These are phyloP conservation scores for Pythium rishiriense DNA, from an alignment of 352 stramenopile species.

Conservation along the genomic window DNA sequence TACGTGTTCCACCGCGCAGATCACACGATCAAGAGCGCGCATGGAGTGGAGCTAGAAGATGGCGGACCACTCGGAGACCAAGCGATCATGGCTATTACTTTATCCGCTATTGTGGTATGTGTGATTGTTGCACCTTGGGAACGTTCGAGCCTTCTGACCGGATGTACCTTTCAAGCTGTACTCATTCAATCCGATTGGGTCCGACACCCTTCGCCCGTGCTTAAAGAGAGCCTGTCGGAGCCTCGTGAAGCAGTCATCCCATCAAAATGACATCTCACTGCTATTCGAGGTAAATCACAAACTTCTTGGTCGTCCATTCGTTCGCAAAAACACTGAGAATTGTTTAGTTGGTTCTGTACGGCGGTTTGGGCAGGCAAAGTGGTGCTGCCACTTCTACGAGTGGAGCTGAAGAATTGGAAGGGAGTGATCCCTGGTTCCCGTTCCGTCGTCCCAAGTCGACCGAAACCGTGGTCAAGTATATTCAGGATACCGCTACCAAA, in stretches of 20 bases:
- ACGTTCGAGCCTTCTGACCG: not conserved
- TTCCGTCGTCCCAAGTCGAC: slow-evolving; percentile 35
- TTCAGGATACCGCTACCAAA: slow-evolving; percentile 24
- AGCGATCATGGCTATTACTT: not conserved
- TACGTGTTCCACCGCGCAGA: slow-evolving; percentile 6
- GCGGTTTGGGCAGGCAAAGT: not conserved
- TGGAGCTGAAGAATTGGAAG: slow-evolving; percentile 16
- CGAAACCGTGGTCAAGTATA: slow-evolving; percentile 23
- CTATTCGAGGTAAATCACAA: slow-evolving; percentile 6
- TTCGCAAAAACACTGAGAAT: not conserved
- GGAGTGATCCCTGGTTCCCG: slow-evolving; percentile 44
- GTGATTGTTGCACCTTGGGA: not conserved
- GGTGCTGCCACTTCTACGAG: not conserved
- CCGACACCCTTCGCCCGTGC: not conserved
- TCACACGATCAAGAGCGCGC: not conserved
- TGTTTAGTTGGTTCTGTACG: not conserved
- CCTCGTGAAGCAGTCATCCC: not conserved
- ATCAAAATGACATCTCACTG: not conserved
- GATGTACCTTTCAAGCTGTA: not conserved
- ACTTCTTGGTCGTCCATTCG: not conserved
- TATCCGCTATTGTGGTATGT: slow-evolving; percentile 19
- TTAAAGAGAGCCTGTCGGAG: not conserved
- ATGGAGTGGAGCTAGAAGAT: slow-evolving; percentile 17
- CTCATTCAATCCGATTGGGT: not conserved
- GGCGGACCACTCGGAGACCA: slow-evolving; percentile 18